These are phyloP conservation scores for Phytopythium oedochilum DNA, from an alignment of 352 stramenopile genomes.

Conservation along the genomic window DNA sequence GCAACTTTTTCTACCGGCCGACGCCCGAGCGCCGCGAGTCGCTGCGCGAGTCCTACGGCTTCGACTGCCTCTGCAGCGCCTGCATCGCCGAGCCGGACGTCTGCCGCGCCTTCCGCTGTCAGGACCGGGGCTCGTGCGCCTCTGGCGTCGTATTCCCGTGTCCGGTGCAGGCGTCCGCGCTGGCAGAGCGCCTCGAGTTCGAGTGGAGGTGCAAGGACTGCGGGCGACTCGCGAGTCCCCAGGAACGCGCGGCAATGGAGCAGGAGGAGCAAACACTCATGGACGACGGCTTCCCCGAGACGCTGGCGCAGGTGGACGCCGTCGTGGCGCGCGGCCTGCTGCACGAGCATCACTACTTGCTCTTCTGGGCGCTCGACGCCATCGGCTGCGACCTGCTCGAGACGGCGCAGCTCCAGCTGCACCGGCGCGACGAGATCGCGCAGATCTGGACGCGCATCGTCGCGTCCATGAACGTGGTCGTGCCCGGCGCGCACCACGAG, in stretches of 20 bases:
- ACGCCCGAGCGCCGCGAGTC: slow-evolving; percentile 50
- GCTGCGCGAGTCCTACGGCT: slow-evolving; percentile 60
- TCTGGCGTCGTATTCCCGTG: slow-evolving; percentile 43
- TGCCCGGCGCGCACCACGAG: slow-evolving; percentile 64
- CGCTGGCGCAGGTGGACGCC: slow-evolving; percentile 46
- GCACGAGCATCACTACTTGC: slow-evolving; percentile 63
- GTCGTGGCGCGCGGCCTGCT: slow-evolving; percentile 42
- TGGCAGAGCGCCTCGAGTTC: slow-evolving; percentile 32
- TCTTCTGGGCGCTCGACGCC: slow-evolving; percentile 72
- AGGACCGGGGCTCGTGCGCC: slow-evolving; percentile 15
- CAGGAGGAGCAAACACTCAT: slow-evolving; percentile 44
- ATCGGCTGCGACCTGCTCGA: slow-evolving; percentile 57
- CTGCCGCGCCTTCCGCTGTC: slow-evolving; percentile 53
- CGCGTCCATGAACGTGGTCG: slow-evolving; percentile 59
- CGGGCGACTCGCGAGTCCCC: slow-evolving; percentile 21
- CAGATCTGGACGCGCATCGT: slow-evolving; percentile 69
- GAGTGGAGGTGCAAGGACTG: slow-evolving; percentile 56
- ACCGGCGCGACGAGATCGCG: slow-evolving; percentile 33
- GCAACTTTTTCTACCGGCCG: slow-evolving; percentile 74
- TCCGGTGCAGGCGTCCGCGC: slow-evolving; percentile 24
- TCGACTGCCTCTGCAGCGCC: slow-evolving; percentile 53
- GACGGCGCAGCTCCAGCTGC: slow-evolving; percentile 24
- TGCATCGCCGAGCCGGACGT: slow-evolving; percentile 46
- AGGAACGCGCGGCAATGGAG: slow-evolving; percentile 31
- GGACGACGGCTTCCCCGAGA: slow-evolving; percentile 59